These are phyloP conservation scores for Trichoderma brevicompactum DNA, from an alignment of 2,329 filamentous ascomycete species.

Conservation along the genomic window DNA sequence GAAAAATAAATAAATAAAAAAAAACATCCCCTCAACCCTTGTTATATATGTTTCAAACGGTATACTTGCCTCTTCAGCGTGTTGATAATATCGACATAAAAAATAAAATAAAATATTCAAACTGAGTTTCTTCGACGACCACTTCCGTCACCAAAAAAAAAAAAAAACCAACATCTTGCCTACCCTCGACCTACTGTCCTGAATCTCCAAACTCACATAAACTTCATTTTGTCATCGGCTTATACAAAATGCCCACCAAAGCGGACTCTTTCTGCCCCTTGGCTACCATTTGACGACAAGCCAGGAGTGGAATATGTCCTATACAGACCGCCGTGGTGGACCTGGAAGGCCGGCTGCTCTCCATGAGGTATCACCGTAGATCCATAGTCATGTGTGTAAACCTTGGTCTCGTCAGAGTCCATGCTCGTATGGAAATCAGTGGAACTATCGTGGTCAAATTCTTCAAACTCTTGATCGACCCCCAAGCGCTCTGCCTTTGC, in stretches of 20 bases:
- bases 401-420: neutral
- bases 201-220: neutral
- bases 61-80: neutral
- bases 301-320: neutral
- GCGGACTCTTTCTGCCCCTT: neutral
- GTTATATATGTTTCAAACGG: neutral
- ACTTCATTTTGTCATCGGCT: constrained; percentile 12
- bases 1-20: neutral
- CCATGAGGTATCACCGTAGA: constrained; percentile 1
- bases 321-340: neutral
- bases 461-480: constrained; percentile 6
- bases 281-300: neutral
- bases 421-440: neutral
- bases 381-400: constrained; percentile 15
- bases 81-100: neutral
- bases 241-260: constrained; percentile 1
- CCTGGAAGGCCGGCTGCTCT: constrained; percentile 21
- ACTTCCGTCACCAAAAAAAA: neutral
- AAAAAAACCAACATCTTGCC: neutral
- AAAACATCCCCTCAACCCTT: neutral
- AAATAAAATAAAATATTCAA: neutral
- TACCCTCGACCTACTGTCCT: neutral
- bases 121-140: neutral
- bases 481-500: neutral
- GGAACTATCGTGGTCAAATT: neutral